These are phyloP conservation scores for Epicoccum nigrum DNA, from an alignment of 2,329 filamentous ascomycete species.

Conservation along the genomic window DNA sequence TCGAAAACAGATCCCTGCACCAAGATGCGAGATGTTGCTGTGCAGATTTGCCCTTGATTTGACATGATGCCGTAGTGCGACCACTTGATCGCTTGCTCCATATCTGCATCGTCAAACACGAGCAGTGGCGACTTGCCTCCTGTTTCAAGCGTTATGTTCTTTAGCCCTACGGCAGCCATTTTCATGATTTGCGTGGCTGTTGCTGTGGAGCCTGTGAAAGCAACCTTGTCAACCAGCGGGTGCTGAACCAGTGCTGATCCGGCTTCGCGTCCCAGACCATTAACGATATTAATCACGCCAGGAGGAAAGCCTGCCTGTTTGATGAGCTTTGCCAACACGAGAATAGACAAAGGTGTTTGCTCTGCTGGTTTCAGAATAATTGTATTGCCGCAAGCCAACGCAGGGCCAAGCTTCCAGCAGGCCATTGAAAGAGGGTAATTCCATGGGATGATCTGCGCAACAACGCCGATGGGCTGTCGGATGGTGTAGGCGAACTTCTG, in stretches of 20 bases:
- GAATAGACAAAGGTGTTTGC: conserved; percentile 58
- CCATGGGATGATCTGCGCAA: conserved; percentile 47
- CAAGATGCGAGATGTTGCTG: conserved; percentile 46
- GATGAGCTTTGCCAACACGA: conserved; percentile 27
- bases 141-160: conserved; percentile 52
- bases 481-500: conserved; percentile 76
- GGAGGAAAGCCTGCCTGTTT: conserved; percentile 49
- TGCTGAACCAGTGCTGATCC: conserved; percentile 69
- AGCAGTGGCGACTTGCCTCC: conserved; percentile 54
- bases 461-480: conserved; percentile 64
- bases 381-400: conserved; percentile 61
- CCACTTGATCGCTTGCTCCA: conserved; percentile 51
- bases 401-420: conserved; percentile 61
- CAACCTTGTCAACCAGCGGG: conserved; percentile 72
- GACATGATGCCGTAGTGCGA: conserved; percentile 44
- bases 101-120: conserved; percentile 53
- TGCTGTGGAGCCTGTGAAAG: conserved; percentile 75
- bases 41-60: conserved; percentile 49
- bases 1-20: conserved; percentile 45
- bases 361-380: conserved; percentile 62
- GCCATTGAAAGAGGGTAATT: conserved; percentile 52
- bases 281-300: conserved; percentile 50
- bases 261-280: conserved; percentile 64
- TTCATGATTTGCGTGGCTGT: conserved; percentile 68
- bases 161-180: conserved; percentile 47